Conservation (phyloP, 2,329 filamentous ascomycete genomes). For the Diatrype stigma region DNA sequence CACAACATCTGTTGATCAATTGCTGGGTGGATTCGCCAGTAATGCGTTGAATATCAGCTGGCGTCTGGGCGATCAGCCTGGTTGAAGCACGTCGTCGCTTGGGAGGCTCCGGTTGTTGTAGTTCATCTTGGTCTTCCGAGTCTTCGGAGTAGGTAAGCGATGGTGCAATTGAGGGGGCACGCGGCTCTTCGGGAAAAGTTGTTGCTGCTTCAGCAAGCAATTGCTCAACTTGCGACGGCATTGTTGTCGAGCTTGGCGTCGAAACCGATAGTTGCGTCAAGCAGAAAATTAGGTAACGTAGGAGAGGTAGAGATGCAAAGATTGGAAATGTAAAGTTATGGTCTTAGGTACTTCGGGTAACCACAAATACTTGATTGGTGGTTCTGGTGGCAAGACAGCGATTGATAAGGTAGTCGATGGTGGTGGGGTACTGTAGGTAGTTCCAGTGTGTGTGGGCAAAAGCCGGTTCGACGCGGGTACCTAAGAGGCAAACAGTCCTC, state of each 20-base stretch:
- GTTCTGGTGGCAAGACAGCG: too few species aligned
- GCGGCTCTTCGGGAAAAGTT: conserved; percentile 41
- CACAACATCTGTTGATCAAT: conserved; percentile 60
- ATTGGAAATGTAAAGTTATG: too few species aligned
- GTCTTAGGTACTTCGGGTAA: too few species aligned
- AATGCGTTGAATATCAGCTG: conserved; percentile 58
- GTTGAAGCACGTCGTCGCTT: conserved; percentile 65
- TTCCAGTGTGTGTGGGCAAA: too few species aligned
- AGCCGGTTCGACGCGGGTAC: too few species aligned
- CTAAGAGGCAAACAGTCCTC: too few species aligned
- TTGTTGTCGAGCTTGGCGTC: conserved; percentile 12
- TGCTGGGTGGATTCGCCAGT: conserved; percentile 61
- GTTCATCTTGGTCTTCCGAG: conserved; percentile 55
- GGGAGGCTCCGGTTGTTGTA: conserved; percentile 38
- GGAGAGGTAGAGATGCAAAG: not conserved
- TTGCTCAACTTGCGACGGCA: conserved; percentile 34
- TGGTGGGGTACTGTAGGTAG: too few species aligned
- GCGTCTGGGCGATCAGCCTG: conserved; percentile 60
- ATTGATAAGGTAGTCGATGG: too few species aligned
- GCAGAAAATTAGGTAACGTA: not conserved
- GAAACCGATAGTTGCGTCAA: not conserved
- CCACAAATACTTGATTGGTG: too few species aligned
- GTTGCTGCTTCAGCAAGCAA: conserved; percentile 35
- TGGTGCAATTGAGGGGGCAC: conserved; percentile 48
- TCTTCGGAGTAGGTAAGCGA: conserved; percentile 61